Base-by-base conservation (phyloP, 192 early-diverging fungal genomes). In the Backusella parvicylindrica region DNA sequence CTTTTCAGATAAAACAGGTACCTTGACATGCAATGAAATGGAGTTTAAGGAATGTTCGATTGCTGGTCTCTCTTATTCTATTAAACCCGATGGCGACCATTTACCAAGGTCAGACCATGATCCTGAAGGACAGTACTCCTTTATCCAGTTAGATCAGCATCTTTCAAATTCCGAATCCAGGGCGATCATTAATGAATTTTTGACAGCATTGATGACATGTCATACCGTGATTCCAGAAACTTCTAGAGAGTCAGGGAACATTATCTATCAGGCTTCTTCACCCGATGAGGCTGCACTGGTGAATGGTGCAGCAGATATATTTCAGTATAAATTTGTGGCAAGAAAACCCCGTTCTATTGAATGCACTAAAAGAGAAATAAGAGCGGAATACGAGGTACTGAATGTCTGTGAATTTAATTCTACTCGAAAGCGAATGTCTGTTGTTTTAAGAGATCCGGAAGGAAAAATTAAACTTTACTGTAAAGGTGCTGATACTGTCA, bases 351-450 rank as follows among this genome's bases (percentile, higher is more conserved):
- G 84, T 30, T 87, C 85, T 12, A 86, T 89, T 40, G 83, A 79
- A 36, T 84, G 88, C 40, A 72, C 56, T 8, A 83, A 86, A 70
- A 80, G 81, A 32, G 79, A 74, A 0, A n/a, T 68, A 13, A 83
- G 85, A 33, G n/a, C 76, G 26, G 95, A 95, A 76, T 97, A 90
- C 79, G 91, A 93, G 77, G 89, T 98, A 16, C 88, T 98, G 43
- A 94, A 96, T 73, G 94, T 97, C 71, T 93, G 93, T 84, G 97
- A 98, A 80, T 98, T 98, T 84, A 96, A 97, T 74, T 95, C 93
- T 32, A 96, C 95, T 33, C 85, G 97, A 41, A 98, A 98, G 82
- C 88, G 97, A 77, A 98, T 98, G 97, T 95, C 93, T 1, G 92
- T 92, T 11, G 84, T 98, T 36, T 88, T 97, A 37, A 87, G 94